phyloP scores from a whole-genome alignment of 805 yeast species.

The Yarrowia yakushimensis region DNA sequence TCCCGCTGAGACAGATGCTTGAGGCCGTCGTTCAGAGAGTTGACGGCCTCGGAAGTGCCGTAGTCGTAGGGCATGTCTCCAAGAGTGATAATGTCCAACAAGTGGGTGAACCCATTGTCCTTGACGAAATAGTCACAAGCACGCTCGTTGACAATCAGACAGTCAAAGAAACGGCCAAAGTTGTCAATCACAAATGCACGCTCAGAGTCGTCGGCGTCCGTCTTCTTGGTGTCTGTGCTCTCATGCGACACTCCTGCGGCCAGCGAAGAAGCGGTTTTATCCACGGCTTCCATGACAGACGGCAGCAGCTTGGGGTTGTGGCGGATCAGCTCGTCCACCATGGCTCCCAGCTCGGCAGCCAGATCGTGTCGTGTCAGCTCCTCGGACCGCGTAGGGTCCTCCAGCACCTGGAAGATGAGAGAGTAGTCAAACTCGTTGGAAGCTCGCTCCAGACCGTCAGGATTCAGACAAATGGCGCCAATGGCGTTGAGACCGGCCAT shows the following conservation, averaged over 20 bases:
- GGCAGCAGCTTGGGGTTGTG: constrained; percentile 19
- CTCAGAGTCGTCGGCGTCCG: constrained; percentile 29
- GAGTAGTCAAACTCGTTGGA: not conserved
- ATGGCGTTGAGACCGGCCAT: constrained; percentile 66
- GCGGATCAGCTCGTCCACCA: constrained; percentile 22
- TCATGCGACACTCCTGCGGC: constrained; percentile 28
- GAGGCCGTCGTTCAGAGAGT: constrained; percentile 28
- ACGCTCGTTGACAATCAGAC: constrained; percentile 35
- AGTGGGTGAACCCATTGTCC: constrained; percentile 30
- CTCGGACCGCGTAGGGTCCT: constrained; percentile 14
- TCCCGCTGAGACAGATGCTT: constrained; percentile 8
- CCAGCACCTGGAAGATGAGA: constrained; percentile 10
- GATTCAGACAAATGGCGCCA: constrained; percentile 78
- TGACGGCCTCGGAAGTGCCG: constrained; percentile 29
- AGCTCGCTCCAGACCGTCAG: constrained; percentile 55
- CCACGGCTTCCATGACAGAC: constrained; percentile 19
- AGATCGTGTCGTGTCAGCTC: constrained; percentile 14
- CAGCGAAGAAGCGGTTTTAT: constrained; percentile 25
- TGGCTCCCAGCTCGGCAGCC: constrained; percentile 12
- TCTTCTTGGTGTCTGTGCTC: constrained; percentile 25
- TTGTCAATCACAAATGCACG: constrained; percentile 26
- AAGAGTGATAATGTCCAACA: constrained; percentile 31
- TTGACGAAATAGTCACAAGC: constrained; percentile 30
- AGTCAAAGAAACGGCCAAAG: constrained; percentile 34
- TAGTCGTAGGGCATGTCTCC: constrained; percentile 37